phyloP scores from a whole-genome alignment of 345 rosid species.

The Mangifera indica region DNA sequence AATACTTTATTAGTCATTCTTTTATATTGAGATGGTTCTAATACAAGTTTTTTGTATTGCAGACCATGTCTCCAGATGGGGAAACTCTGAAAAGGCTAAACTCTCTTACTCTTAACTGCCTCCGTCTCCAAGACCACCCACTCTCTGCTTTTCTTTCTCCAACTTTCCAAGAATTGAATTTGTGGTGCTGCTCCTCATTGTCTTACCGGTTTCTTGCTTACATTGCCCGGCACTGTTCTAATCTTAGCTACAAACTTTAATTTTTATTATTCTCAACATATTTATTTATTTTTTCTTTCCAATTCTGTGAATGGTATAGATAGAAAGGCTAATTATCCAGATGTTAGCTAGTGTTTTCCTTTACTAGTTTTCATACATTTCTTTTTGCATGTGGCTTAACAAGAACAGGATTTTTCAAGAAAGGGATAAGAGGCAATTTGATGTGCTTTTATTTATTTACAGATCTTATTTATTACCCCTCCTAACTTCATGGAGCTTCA shows the following conservation, averaged over 20 bases:
- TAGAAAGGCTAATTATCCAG: background rate
- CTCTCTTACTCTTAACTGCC: conserved; percentile 48
- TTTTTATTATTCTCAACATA: background rate
- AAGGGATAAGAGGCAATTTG: background rate
- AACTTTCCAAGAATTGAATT: conserved; percentile 42
- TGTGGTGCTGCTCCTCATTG: conserved; percentile 43
- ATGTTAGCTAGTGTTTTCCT: background rate
- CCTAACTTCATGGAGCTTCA: background rate
- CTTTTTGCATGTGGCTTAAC: background rate
- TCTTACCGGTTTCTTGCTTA: conserved; percentile 36
- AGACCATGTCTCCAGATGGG: conserved; percentile 42
- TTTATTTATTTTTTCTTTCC: background rate
- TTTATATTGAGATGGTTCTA: background rate
- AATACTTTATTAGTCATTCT: background rate
- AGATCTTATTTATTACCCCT: background rate
- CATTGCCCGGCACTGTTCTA: conserved; percentile 44
- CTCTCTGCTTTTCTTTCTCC: conserved; percentile 34
- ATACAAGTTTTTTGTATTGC: conserved; percentile 22
- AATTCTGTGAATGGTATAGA: background rate
- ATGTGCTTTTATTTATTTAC: background rate
- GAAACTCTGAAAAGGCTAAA: conserved; percentile 32
- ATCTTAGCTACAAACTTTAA: conserved; percentile 43
- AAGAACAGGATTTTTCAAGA: background rate
- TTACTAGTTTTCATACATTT: background rate
- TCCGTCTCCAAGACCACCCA: conserved; percentile 36